Evolutionary conservation across 1,284 basidiomycete species (phyloP).

Genomic region (Exsudoporus floridanus): DNA sequence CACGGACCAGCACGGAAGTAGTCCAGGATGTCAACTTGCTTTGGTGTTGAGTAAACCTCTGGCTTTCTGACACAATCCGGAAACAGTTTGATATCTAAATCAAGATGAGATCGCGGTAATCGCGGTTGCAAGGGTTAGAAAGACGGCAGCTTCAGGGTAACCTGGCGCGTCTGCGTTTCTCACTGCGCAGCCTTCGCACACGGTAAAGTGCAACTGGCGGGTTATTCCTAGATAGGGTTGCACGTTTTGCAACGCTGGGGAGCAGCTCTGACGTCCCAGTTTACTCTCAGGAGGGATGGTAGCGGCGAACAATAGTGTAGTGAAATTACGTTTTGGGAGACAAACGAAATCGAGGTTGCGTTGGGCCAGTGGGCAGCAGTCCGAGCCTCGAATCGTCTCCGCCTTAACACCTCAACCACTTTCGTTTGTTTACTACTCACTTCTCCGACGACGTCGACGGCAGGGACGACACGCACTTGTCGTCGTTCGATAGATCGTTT

Average conservation of each 20-base stretch:
- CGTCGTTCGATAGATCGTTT: slow-evolving; percentile 9
- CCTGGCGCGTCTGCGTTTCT: slow-evolving; percentile 2
- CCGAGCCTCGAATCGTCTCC: slow-evolving; percentile 15
- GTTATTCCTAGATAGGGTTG: not conserved
- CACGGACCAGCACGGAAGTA: not conserved
- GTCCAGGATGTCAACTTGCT: slow-evolving; percentile 14
- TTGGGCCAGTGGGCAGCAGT: not conserved
- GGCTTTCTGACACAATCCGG: not conserved
- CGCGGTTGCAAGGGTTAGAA: slow-evolving; percentile 2
- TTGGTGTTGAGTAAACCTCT: slow-evolving; percentile 4
- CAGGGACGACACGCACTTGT: slow-evolving; percentile 3
- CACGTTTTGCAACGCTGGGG: not conserved
- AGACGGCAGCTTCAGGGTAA: not conserved
- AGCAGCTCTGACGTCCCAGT: slow-evolving; percentile 12
- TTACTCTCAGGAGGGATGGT: slow-evolving; percentile 1
- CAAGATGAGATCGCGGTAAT: slow-evolving; percentile 6
- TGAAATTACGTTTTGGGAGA: slow-evolving; percentile 18
- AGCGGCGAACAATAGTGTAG: not conserved
- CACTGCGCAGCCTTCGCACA: slow-evolving; percentile 14
- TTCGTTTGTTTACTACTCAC: slow-evolving; percentile 14
- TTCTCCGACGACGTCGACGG: slow-evolving; percentile 9
- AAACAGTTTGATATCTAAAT: not conserved
- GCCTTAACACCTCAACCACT: slow-evolving; percentile 25
- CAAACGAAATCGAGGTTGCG: not conserved
- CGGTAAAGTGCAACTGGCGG: not conserved